Base-by-base conservation (phyloP, 1,139 yeast genomes). In the Geotrichum australiense region DNA sequence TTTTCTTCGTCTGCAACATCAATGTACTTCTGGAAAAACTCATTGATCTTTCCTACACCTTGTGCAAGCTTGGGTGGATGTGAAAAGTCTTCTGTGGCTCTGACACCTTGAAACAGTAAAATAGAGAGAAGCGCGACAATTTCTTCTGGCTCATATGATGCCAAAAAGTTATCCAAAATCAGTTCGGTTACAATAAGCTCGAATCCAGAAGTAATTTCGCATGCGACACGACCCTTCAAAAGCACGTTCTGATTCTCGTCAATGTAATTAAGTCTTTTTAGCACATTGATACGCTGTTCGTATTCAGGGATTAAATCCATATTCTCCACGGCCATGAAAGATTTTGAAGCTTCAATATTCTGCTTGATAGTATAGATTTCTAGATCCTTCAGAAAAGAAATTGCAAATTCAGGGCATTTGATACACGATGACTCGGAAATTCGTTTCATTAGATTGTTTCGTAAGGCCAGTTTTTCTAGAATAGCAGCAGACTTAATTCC, bases 141-240 rank as follows among this genome's bases (percentile, higher is more conserved):
- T 61, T 91, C 99, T 56, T 89, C 96, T 0, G 96, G 91, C 51
- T 89, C 94, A 57, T 84, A 89, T 46, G 86, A 94, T 23, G 93
- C 96, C 51, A 91, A 67, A 66, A 91, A 87, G 62, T 91, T 91
- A 55, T 91, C 94, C 52, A 91, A 69, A 6, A 91, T 78, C 43
- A 91, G 70, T 61, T 91, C 99, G 0, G 98, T 89, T 14, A 91
- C 63, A 3, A 86, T 80, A 47, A 91, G 69, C 61, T 89, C 97
- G 77, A 89, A 86, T 2, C 45, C 45, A 21, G 94, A 82, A 56
- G 94, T 81, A 55, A 91, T 91, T 57, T 91, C 98, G 64, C 98
- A 89, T 0, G 97, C 97, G 39, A 80, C 87, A 57, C 98, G 74
- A 36, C 99, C 99, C 66, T 93, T 93, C 51, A 89, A 69, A 28